Percentiles rank a stretch among this genome's conserved stretches.
These are phyloP conservation scores for Vachellia collinsii DNA, from an alignment of 306 rosid genomes.

Conservation along the genomic window DNA sequence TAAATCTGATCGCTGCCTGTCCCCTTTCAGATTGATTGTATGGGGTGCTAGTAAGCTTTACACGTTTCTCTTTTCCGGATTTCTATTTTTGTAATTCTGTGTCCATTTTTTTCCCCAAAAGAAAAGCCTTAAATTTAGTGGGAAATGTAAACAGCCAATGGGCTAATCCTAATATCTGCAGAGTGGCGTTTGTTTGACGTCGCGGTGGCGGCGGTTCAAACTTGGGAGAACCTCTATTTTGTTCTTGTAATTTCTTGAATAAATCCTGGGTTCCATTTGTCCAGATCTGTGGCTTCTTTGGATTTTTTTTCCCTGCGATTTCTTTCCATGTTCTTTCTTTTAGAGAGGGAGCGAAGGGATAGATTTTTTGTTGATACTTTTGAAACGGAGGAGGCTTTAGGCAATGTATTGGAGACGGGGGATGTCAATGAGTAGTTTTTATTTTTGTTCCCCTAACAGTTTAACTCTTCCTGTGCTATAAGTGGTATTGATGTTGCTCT, in stretches of 20 bases:
- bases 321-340: slow-evolving; percentile 20
- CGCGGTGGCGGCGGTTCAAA: slow-evolving; percentile 1
- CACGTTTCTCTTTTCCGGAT: background rate
- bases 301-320: background rate
- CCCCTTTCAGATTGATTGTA: background rate
- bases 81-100: background rate
- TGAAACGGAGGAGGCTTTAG: background rate
- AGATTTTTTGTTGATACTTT: background rate
- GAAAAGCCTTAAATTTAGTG: background rate
- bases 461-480: background rate
- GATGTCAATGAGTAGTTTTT: slow-evolving; percentile 1
- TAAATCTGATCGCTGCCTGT: background rate
- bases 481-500: slow-evolving; percentile 21
- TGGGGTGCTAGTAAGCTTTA: background rate
- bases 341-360: background rate
- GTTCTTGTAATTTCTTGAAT: background rate
- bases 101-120: background rate
- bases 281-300: slow-evolving; percentile 44
- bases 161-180: background rate
- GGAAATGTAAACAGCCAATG: background rate
- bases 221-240: slow-evolving; percentile 9
- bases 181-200: background rate
- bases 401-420: slow-evolving; percentile 21
- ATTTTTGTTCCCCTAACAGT: background rate
- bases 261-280: slow-evolving; percentile 11